Evolutionary conservation across 257 asterid species (phyloP).

Genomic region (Nicotiana tomentosiformis): DNA sequence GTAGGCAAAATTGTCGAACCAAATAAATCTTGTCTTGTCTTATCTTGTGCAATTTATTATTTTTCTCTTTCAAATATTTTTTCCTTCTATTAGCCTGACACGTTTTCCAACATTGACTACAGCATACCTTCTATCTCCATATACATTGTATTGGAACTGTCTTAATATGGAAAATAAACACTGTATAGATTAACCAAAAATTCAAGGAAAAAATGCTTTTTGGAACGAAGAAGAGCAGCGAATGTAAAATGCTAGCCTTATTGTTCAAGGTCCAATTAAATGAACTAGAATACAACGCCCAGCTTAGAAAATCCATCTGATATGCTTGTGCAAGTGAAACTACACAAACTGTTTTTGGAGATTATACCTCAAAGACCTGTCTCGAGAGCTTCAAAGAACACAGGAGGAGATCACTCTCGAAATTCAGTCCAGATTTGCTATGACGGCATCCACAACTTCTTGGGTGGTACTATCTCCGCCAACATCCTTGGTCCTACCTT

Average conservation of each 20-base stretch:
- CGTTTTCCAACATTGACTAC: no score
- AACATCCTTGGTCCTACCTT: conserved; percentile 66
- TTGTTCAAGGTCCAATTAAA: no score
- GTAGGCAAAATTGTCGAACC: no score
- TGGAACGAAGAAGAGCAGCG: no score
- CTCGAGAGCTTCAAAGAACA: not conserved
- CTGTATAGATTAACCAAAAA: not conserved
- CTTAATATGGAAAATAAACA: not conserved
- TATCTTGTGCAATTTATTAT: no score
- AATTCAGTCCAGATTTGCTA: conserved; percentile 51
- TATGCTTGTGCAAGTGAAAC: not conserved
- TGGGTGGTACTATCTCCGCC: conserved; percentile 83
- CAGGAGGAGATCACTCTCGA: no score
- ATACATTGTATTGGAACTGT: not conserved
- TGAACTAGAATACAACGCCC: not conserved
- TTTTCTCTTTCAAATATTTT: no score
- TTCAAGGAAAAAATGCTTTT: no score
- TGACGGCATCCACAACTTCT: conserved; percentile 80
- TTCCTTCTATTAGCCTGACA: no score
- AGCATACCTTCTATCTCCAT: no score
- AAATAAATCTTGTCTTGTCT: no score
- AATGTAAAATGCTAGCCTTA: no score
- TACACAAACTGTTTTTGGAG: not conserved
- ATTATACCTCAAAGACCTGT: not conserved
- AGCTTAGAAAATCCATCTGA: not conserved